Conservation (phyloP, 768 basidiomycete genomes). For the Leccinum sublutescens region DNA sequence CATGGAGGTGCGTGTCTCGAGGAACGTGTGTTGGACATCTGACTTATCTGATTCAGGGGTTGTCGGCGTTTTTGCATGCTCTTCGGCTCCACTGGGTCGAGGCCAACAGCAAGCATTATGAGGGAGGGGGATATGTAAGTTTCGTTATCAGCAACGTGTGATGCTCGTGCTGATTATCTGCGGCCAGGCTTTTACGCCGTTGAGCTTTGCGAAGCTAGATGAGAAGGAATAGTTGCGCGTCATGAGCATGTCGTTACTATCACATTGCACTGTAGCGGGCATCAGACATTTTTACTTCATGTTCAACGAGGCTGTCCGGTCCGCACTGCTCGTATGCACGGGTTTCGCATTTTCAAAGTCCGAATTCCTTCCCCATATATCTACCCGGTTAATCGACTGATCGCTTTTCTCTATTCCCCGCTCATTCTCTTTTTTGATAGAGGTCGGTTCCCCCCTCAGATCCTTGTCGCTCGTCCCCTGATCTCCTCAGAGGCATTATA, state of each 20-base stretch:
- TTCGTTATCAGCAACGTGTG: constrained; percentile 22
- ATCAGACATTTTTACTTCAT: constrained; percentile 17
- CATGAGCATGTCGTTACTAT: constrained; percentile 12
- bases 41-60: constrained; percentile 52
- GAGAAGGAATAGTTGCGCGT: constrained; percentile 32
- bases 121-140: constrained; percentile 87
- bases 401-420: constrained; percentile 27
- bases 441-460: constrained; percentile 23
- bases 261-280: constrained; percentile 11
- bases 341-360: constrained; percentile 32
- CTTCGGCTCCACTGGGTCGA: constrained; percentile 98
- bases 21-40: constrained; percentile 19
- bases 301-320: constrained; percentile 10
- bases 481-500: constrained; percentile 36
- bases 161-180: constrained; percentile 26
- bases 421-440: constrained; percentile 34
- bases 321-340: background rate
- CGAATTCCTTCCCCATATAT: constrained; percentile 22
- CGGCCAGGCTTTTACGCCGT: constrained; percentile 45
- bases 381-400: background rate
- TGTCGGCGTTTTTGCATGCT: constrained; percentile 95
- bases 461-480: background rate
- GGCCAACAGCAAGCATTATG: constrained; percentile 94
- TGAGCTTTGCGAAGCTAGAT: constrained; percentile 46
- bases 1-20: constrained; percentile 77